phyloP scores from a whole-genome alignment of 192 early-diverging fungal species.

The Oehlia diaphana region DNA sequence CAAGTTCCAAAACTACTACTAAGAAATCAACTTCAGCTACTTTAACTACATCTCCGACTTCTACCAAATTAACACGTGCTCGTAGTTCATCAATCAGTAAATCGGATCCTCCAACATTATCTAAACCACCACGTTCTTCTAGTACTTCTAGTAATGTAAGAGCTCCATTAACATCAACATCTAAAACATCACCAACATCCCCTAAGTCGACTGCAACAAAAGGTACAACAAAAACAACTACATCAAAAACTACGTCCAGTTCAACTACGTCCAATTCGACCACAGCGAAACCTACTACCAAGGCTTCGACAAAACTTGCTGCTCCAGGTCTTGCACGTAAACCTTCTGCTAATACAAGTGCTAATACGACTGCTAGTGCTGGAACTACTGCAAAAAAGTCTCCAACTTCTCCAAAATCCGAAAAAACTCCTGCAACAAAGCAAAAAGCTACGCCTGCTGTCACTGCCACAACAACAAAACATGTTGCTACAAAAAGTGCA shows the following conservation, averaged over 20 bases:
- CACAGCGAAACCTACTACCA: background rate
- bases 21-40: background rate
- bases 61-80: conserved; percentile 6
- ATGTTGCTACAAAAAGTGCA: background rate
- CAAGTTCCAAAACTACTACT: background rate
- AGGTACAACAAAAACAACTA: background rate
- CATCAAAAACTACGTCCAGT: background rate
- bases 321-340: background rate
- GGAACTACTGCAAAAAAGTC: background rate
- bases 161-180: background rate
- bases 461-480: background rate
- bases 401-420: background rate
- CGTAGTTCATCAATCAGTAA: conserved; percentile 16
- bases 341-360: background rate
- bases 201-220: background rate
- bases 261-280: background rate
- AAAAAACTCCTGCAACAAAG: background rate
- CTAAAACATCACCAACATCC: background rate
- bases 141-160: conserved; percentile 1
- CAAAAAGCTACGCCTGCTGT: background rate
- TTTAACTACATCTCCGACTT: background rate
- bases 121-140: conserved; percentile 12
- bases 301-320: background rate
- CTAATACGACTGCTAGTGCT: background rate
- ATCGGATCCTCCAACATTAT: background rate